A percentile compares a stretch with the other conserved stretches of the same genome.
phyloP scores from a whole-genome alignment of 2,329 filamentous ascomycete species.

The Achaetomium macrosporum region DNA sequence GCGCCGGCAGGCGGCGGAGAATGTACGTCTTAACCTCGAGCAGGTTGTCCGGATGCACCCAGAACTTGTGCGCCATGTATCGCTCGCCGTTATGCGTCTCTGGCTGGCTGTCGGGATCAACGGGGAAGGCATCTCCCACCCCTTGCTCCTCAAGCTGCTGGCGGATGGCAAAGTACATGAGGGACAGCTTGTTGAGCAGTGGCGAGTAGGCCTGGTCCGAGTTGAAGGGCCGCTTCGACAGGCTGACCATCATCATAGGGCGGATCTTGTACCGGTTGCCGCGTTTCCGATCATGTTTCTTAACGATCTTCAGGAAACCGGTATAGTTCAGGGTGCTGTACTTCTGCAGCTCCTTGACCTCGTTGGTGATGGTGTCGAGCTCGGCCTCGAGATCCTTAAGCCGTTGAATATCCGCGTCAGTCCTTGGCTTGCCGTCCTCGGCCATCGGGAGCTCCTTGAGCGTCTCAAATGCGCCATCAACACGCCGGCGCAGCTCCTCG shows the following conservation, averaged over 20 bases:
- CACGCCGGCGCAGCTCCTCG: conserved; percentile 47
- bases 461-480: conserved; percentile 56
- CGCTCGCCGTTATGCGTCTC: conserved; percentile 60
- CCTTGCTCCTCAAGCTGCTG: conserved; percentile 64
- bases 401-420: conserved; percentile 43
- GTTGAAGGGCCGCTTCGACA: conserved; percentile 89
- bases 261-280: conserved; percentile 81
- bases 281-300: conserved; percentile 96
- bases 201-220: conserved; percentile 85
- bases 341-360: conserved; percentile 88
- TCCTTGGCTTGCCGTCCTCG: conserved; percentile 41
- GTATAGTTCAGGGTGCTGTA: conserved; percentile 97
- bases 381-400: conserved; percentile 70
- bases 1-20: conserved; percentile 78
- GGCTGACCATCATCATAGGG: conserved; percentile 82
- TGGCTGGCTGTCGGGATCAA: conserved; percentile 46
- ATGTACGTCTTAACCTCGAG: conserved; percentile 97
- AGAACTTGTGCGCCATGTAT: conserved; percentile 90
- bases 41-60: conserved; percentile 92
- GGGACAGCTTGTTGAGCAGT: conserved; percentile 80
- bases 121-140: conserved; percentile 34
- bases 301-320: conserved; percentile 94
- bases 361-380: conserved; percentile 80
- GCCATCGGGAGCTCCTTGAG: conserved; percentile 75
- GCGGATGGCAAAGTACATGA: conserved; percentile 92